Percentiles rank a stretch among this genome's conserved stretches.
Evolutionary conservation across 352 stramenopile species (phyloP).

Genomic region (Phytophthora sp.): DNA sequence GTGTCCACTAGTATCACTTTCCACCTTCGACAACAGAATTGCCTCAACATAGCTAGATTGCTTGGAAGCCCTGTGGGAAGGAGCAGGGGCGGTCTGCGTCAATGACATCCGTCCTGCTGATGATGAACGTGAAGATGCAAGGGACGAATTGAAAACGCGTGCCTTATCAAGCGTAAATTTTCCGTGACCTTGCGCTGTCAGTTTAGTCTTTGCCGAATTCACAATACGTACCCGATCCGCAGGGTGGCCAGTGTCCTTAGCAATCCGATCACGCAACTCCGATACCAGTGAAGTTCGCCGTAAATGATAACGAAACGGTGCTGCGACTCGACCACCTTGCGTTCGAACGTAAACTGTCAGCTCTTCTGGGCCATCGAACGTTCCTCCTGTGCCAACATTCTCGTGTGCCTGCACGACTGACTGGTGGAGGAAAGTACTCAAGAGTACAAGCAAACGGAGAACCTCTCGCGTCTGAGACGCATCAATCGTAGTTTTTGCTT

Average conservation of each 20-base stretch:
- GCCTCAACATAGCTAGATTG: conserved; percentile 56
- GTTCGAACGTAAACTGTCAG: conserved; percentile 74
- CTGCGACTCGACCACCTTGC: conserved; percentile 63
- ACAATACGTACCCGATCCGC: conserved; percentile 70
- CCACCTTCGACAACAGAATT: conserved; percentile 64
- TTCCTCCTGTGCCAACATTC: conserved; percentile 7
- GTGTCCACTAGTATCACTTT: conserved; percentile 68
- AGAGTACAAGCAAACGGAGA: conserved; percentile 59
- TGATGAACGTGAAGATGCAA: conserved; percentile 14
- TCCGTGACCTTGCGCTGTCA: conserved; percentile 68
- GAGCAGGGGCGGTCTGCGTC: conserved; percentile 32
- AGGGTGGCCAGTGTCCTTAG: conserved; percentile 66
- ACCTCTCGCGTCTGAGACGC: conserved; percentile 38
- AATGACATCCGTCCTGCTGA: conserved; percentile 27
- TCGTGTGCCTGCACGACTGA: conserved; percentile 49
- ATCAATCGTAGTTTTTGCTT: conserved; percentile 30
- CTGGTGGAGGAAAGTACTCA: conserved; percentile 84
- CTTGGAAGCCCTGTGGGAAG: conserved; percentile 28
- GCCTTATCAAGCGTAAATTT: conserved; percentile 78
- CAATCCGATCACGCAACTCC: conserved; percentile 68
- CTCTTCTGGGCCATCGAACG: conserved; percentile 55
- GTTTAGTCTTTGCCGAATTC: conserved; percentile 73
- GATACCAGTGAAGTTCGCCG: conserved; percentile 60
- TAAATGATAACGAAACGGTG: conserved; percentile 69
- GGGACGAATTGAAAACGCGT: conserved; percentile 44